A percentile compares a stretch with the other conserved stretches of the same genome.
Conservation (phyloP, 805 yeast species). For the Middelhovenomyces tepae region DNA sequence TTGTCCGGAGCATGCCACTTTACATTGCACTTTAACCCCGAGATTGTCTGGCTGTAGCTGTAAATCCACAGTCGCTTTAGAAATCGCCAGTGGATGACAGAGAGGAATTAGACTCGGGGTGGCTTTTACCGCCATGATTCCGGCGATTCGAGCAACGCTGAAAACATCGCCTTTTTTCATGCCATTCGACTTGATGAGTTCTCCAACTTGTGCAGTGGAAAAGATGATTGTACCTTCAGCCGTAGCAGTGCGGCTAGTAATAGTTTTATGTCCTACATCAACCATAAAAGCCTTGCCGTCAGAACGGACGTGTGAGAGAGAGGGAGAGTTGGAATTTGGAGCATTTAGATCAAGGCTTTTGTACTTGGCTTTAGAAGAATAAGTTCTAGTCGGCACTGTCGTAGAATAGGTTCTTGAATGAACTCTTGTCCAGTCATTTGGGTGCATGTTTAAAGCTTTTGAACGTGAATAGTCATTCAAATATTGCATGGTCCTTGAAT, state of each 20-base stretch:
- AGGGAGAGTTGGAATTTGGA: neutral
- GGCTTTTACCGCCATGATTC: conserved; percentile 43
- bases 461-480: neutral
- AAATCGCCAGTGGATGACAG: conserved; percentile 38
- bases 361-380: no score
- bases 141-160: conserved; percentile 40
- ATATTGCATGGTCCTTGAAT: no score
- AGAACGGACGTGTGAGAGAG: conserved; percentile 32
- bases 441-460: no score
- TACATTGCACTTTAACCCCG: conserved; percentile 28
- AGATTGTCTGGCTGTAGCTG: conserved; percentile 15
- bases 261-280: conserved; percentile 33
- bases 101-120: conserved; percentile 41
- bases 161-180: conserved; percentile 47
- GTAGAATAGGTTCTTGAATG: no score
- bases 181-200: conserved; percentile 28
- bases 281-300: conserved; percentile 43
- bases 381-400: no score
- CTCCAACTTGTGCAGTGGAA: conserved; percentile 26
- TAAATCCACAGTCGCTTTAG: conserved; percentile 27
- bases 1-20: conserved; percentile 39
- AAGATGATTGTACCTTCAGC: conserved; percentile 38
- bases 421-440: no score
- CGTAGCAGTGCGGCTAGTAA: conserved; percentile 35
- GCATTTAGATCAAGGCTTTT: no score